Evolutionary conservation across 176 grass and related monocot species (phyloP).

Genomic region (Musa acuminata): DNA sequence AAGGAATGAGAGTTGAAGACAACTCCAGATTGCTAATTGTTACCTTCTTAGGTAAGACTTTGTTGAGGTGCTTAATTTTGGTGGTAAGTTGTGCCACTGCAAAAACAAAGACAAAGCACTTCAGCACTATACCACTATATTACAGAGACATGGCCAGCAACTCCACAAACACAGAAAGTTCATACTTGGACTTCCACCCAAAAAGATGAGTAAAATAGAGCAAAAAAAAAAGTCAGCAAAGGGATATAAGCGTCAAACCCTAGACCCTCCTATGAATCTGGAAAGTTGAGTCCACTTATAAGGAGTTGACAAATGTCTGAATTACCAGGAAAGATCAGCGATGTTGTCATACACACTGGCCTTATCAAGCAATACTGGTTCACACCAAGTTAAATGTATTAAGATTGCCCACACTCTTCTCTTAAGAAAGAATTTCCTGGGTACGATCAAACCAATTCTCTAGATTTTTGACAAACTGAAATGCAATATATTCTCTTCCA

Average conservation of each 20-base stretch:
- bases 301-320: too few species aligned
- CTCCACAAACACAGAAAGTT: background rate
- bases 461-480: too few species aligned
- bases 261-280: too few species aligned
- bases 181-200: background rate
- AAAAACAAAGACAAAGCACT: constrained; percentile 19
- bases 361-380: background rate
- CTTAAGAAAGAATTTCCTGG: too few species aligned
- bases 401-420: too few species aligned
- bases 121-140: background rate
- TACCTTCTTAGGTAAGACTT: constrained; percentile 91
- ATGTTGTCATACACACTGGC: background rate
- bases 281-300: too few species aligned
- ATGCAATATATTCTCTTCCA: too few species aligned
- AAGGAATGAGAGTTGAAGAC: background rate
- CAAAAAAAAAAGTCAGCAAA: too few species aligned
- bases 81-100: constrained; percentile 85
- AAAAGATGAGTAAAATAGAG: background rate
- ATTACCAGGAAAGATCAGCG: too few species aligned
- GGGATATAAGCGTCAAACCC: too few species aligned
- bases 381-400: too few species aligned
- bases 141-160: background rate
- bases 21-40: background rate
- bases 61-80: constrained; percentile 89
- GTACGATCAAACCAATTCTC: too few species aligned